Base-by-base conservation (phyloP, 83 land plant species). In the Larix sibirica region DNA sequence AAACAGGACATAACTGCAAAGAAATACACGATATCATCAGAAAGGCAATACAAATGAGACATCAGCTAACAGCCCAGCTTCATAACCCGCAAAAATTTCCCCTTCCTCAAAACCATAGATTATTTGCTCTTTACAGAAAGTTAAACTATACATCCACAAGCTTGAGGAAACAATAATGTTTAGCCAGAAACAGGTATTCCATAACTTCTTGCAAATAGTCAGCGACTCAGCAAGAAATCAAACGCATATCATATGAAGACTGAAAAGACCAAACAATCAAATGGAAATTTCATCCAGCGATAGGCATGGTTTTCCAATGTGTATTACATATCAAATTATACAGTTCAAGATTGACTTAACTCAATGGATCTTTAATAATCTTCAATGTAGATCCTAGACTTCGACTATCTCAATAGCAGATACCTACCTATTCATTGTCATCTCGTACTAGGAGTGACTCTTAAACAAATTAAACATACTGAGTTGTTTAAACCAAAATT, bases 1-100 rank as follows among this genome's bases (percentile, higher is more conserved):
- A 96, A 81, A 96, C 89, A 78, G 98, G 98, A 80, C 96, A 96
- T 24, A 91, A 86, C 98, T 96, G 95, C 84, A 85, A 56, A 78
- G 31, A 47, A 58, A 77, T 13, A 77, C 23, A 65, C 54, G 24
- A 31, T 16, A 14, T 44, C 14, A 8, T 21, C 75, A 79, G 63
- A 6, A 64, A 24, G 8, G 58, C 20, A 28, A 58, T 76, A 21
- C 62, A 82, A 24, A 17, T 44, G 69, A 28, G 56, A 28, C 21
- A n/a, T 67, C 26, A 81, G 13, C 26, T 17, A 36, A 18, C 26
- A 40, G 14, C 80, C n/a, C 54, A n/a, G 14, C 80, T 20, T 67
- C 81, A 36, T 66, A 24, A 33, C 28, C 28, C 62, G 14, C 31
- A 36, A 62, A 62, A 56, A 8, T 17, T 44, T 17, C 20, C 13